Evolutionary conservation across 305 asterid genomes (phyloP), one percentile per base, ranked within the genome.

Genomic region (Fraxinus baroniana): DNA sequence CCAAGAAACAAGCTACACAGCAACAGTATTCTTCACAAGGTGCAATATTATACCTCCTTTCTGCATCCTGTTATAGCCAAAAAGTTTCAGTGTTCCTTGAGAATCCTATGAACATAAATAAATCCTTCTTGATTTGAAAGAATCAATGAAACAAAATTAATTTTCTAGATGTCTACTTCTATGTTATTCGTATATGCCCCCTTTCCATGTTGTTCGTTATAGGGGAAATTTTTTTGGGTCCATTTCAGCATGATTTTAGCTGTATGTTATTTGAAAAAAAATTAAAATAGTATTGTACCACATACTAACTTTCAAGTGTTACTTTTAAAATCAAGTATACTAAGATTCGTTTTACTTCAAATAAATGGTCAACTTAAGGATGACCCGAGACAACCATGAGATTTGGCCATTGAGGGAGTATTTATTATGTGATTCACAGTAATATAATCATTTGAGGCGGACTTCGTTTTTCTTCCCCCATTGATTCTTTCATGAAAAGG

Each of bases 1-100:
- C 99, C 37, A 94, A 94, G 87, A 96, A 93, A 86, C 90, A 94
- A 52, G 87, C 91, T 10, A 83, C 90, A 2, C 97, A 91, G 33
- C 94, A 90, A 79, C 98, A 92, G 68, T 92, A 80, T 91, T 86
- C 94, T 86, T 92, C 98, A 37, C 98, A 94, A 91, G 98, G 98
- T 96, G 83, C 78, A 71, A 75, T 32, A 75, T 73, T 62, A 2
- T 36, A 46, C 41, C 64, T 60, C 55, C 55, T 30, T 86, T 76
- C 78, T 84, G 35, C 70, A 20, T 30, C 60, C 49, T 46, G 81
- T 68, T 26, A 12, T 66, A 10, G 73, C 35, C 73, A 66, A 66
- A 24, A 22, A 4, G 36, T 66, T 66, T 24, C n/a, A 2, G n/a
- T 8, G 6, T 66, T 26, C 74, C 74, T 66, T 4, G 13, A 66